Conservation (phyloP, 2,329 filamentous ascomycete genomes). For the Monosporascus sp. region DNA sequence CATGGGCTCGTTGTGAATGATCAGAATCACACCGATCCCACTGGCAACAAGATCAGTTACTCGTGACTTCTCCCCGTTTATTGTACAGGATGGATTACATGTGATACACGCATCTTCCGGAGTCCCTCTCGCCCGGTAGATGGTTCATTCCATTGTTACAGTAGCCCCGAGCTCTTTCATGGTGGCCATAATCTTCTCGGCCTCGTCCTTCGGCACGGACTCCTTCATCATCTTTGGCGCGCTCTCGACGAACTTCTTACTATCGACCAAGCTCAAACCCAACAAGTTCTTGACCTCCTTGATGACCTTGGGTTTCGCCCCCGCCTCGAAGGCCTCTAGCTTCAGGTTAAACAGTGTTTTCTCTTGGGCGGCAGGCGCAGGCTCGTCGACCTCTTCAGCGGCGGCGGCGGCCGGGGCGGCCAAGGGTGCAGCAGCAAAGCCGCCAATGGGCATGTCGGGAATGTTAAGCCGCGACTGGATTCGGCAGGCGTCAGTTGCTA, state of each 20-base stretch:
- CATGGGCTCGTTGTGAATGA: background rate
- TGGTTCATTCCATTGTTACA: constrained; percentile 80
- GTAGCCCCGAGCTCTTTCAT: constrained; percentile 91
- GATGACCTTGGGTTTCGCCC: constrained; percentile 96
- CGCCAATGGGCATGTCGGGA: constrained; percentile 91
- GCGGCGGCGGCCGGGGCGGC: constrained; percentile 58
- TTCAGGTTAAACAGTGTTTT: constrained; percentile 97
- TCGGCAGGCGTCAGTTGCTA: constrained; percentile 7
- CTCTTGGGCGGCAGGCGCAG: constrained; percentile 84
- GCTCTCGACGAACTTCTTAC: constrained; percentile 99
- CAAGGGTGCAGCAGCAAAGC: constrained; percentile 69
- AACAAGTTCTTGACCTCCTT: constrained; percentile 99
- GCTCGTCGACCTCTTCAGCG: constrained; percentile 78
- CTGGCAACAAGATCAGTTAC: background rate
- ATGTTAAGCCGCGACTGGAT: constrained; percentile 87
- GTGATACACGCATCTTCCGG: constrained; percentile 19
- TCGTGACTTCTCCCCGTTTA: constrained; percentile 11
- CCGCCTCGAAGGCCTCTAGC: constrained; percentile 81
- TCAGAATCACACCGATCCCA: background rate
- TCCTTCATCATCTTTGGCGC: constrained; percentile 99
- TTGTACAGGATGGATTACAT: constrained; percentile 28
- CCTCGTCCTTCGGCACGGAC: constrained; percentile 96
- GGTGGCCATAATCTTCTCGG: constrained; percentile 94
- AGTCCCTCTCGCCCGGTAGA: constrained; percentile 1
- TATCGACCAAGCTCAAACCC: constrained; percentile 92